Base-by-base conservation (phyloP, 164 flowering plant species). In the Stephania cephalantha region DNA sequence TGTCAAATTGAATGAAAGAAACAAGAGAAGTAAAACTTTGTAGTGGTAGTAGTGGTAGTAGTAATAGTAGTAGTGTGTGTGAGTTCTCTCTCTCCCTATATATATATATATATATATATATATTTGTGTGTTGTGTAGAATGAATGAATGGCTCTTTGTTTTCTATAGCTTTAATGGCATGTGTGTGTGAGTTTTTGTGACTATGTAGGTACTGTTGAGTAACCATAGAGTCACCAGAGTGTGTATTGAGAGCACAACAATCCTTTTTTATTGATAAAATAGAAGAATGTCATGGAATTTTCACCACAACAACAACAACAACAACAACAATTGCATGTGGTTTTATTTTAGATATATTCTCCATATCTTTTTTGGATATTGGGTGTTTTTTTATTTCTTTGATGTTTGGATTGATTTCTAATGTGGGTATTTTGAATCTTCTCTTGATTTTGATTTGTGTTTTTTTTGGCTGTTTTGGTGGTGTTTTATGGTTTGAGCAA, bases 381-480 rank as follows among this genome's bases (percentile, higher is more conserved):
- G 64, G 69, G 52, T 75, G 25, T 77, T 81, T 50, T 25, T 25
- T 25, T 25, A 25, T 25, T 25, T 25, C 25, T 25, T 25, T 1
- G 78, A 18, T 46, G 22, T 75, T 31, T 74, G 61, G 55, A 74
- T 76, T 66, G 7, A 45, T 61, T 42, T 77, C 72, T 58, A 75
- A 46, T 75, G 76, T 76, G 83, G 75, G 82, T 80, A n/a, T 71
- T 76, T 29, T 66, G 78, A 68, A 25, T 77, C 75, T 68, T 70
- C 63, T 48, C 31, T 25, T 25, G 0, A 25, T 25, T 25, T 25
- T 25, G 25, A 11, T 48, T 48, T 48, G 52, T 48, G 9, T 48
- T 25, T 25, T 25, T 25, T 25, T 25, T 25, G 25, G 25, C 25
- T 46, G 46, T 13, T 75, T n/a, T 66, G 61, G 63, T 53, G 70